A percentile compares a stretch with the other conserved stretches of the same genome.
phyloP scores from a whole-genome alignment of 768 basidiomycete species.

The Kwoniella pini region DNA sequence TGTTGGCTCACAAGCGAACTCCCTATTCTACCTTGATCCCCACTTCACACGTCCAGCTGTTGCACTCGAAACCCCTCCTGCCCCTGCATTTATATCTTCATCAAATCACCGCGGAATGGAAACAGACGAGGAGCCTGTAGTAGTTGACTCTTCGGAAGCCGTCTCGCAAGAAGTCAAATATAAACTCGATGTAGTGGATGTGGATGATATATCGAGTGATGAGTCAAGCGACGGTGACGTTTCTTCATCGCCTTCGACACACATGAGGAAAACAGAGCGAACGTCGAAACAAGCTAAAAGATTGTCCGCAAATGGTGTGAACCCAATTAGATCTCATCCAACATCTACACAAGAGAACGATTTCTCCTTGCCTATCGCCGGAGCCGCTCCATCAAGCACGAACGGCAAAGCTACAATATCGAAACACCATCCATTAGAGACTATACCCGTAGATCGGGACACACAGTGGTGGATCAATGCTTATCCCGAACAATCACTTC shows the following conservation, averaged over 20 bases:
- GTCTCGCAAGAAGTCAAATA: conserved; percentile 3
- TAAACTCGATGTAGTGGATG: conserved; percentile 39
- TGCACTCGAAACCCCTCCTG: conserved; percentile 59
- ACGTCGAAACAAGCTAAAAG: conserved; percentile 11
- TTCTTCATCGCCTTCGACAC: conserved; percentile 14
- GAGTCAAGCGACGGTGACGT: conserved; percentile 28
- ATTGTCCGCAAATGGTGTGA: conserved; percentile 2
- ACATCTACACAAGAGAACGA: too few species aligned
- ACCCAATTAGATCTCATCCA: neutral
- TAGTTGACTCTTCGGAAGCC: conserved; percentile 4
- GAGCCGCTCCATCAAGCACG: neutral
- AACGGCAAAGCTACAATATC: conserved; percentile 14
- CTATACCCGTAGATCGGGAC: conserved; percentile 43
- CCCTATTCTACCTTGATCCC: conserved; percentile 62
- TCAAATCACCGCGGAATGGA: neutral
- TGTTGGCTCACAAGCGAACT: conserved; percentile 85
- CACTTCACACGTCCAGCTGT: conserved; percentile 71
- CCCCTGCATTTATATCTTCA: neutral
- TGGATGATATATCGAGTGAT: conserved; percentile 40
- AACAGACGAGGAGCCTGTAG: conserved; percentile 16
- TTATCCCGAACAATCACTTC: conserved; percentile 71
- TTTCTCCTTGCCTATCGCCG: too few species aligned
- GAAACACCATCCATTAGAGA: conserved; percentile 13
- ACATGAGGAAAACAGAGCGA: neutral
- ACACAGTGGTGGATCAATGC: conserved; percentile 64